Evolutionary conservation across 2,329 filamentous ascomycete genomes (phyloP), one percentile per base, ranked within the genome.

Genomic region (Neoascochyta sp.): DNA sequence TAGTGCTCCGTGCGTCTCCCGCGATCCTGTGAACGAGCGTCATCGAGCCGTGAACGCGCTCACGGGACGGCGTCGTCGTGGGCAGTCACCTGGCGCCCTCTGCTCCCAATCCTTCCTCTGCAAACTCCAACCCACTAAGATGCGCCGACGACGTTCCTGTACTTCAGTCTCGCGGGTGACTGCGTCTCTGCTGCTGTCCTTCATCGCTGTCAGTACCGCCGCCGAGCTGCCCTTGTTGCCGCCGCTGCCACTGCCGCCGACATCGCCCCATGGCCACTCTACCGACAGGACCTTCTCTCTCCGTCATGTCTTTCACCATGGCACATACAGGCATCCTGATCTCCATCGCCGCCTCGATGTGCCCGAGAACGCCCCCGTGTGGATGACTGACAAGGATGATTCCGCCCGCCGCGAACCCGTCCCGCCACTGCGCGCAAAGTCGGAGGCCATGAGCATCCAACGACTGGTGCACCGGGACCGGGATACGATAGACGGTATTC

Each of bases 301-400:
- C 34, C 81, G 87, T 51, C 90, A 98, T 64, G 81, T 96, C 53
- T 92, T 86, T 65, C 89, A 95, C 60, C 89, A 95, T 66, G 90
- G 90, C 36, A 84, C 86, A 22, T 76, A 90, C 61, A 43, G 75
- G 47, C 78, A 94, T 47, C 89, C 89, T 3, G 65, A 73, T 4
- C 75, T 95, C 10, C 86, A 95, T 62, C 75, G 82, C 36, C 81
- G 78, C 48, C 72, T 83, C 39, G 87, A 96, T 60, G 69, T 95
- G 17, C 66, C 75, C 12, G 64, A 73, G 7, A 68, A 79, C 24
- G 74, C 80, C 10, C 65, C 71, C 18, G 66, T 90, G 24, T 83
- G 75, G 66, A 68, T 84, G 33, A 69, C 75, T 8, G 72, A 73
- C 29, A 78, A 81, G 31, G 79, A 78, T 32, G 73, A 50, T 15